Conservation (phyloP, 805 yeast species). For the Lipomyces orientalis region DNA sequence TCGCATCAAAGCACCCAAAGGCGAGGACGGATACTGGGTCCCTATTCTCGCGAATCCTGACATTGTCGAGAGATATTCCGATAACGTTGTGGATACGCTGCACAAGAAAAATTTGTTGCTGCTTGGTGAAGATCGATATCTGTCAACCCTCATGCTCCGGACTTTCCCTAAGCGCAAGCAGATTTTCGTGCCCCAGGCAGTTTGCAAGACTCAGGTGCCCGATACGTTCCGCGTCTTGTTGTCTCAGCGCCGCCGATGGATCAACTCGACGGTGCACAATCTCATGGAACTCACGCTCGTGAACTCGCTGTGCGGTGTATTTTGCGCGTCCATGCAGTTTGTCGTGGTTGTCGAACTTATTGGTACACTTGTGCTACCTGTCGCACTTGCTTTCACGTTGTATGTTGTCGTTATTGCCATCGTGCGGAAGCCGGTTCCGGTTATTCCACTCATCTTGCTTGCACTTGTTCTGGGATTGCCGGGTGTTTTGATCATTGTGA, state of each 20-base stretch:
- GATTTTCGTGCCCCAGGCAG: conserved; percentile 87
- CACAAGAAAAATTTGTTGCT: conserved; percentile 85
- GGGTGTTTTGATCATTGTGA: conserved; percentile 76
- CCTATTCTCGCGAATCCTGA: conserved; percentile 94
- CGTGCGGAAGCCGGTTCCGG: conserved; percentile 76
- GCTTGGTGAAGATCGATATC: conserved; percentile 88
- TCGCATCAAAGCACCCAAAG: conserved; percentile 88
- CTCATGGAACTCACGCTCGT: conserved; percentile 86
- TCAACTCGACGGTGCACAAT: conserved; percentile 92
- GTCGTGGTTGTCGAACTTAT: conserved; percentile 81
- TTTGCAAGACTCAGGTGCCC: conserved; percentile 90
- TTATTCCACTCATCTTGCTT: conserved; percentile 74
- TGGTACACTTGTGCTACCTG: conserved; percentile 88
- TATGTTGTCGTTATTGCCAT: conserved; percentile 79
- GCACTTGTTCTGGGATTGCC: conserved; percentile 85
- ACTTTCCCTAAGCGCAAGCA: conserved; percentile 91
- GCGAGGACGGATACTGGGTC: conserved; percentile 80
- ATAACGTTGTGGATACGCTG: conserved; percentile 80
- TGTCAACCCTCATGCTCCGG: conserved; percentile 82
- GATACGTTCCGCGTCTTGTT: conserved; percentile 75
- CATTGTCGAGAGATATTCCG: conserved; percentile 88
- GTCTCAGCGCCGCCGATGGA: conserved; percentile 97
- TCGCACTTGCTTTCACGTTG: conserved; percentile 81
- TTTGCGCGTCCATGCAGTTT: conserved; percentile 95
- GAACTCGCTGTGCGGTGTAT: conserved; percentile 90